Base-by-base conservation (phyloP, 129 eudicot genomes). In the Flaveria ramosissima region DNA sequence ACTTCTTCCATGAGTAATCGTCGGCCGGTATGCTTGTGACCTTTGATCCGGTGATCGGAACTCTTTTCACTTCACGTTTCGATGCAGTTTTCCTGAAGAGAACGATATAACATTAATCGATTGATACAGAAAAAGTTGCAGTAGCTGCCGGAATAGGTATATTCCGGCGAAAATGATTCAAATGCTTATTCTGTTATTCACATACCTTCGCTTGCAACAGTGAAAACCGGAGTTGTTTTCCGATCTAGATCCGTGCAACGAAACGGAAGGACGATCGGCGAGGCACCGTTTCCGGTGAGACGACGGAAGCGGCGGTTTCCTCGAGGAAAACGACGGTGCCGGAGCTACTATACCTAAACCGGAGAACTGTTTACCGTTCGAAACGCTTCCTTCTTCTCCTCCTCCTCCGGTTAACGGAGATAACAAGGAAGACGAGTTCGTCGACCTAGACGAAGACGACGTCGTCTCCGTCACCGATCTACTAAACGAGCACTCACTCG, bases 1-100 rank as follows among this genome's bases (percentile, higher is more conserved):
- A 90, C 32, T 92, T 92, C 68, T 86, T 88, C 98, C 98, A 92
- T 0, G 98, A 90, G 66, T 69, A 92, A 80, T 90, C 90, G 61
- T 92, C 98, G 12, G 89, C 81, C 7, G 98, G 98, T 12, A 92
- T 88, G 69, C 87, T 87, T 0, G 93, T 84, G 12, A 84, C 77
- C 71, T 86, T 89, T 0, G 92, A 81, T 78, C 98, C 87, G 9
- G 65, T 73, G 4, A 89, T 88, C 17, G 95, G 90, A 17, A 90
- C 88, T 77, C 88, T 83, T 26, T 39, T 67, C 6, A 85, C 75
- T 60, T 74, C 78, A 26, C 74, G 87, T 77, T 83, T 83, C 52
- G 86, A 80, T 24, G 70, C 59, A 2, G 67, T 67, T 87, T 88
- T 92, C 86, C 98, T 92, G 86, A 48, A n/a, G 14, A 39, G 15